phyloP scores from a whole-genome alignment of 805 yeast genomes.

The Brettanomyces anomalus region DNA sequence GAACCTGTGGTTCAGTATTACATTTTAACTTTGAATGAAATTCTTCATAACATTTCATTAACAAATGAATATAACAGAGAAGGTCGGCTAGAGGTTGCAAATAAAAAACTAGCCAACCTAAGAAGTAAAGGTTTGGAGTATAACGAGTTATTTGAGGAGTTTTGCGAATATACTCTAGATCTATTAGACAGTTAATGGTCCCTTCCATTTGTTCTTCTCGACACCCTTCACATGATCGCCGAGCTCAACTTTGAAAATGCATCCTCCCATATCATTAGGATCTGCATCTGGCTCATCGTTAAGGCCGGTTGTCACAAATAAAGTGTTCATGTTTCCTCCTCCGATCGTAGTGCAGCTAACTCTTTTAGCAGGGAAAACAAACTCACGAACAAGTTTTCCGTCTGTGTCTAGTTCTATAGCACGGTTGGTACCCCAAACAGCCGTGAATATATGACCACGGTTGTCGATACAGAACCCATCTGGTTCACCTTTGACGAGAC shows the following conservation, averaged over 20 bases:
- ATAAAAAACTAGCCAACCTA: slow-evolving; percentile 50
- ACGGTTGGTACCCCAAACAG: slow-evolving; percentile 54
- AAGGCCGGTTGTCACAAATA: slow-evolving; percentile 65
- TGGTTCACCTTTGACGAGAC: slow-evolving; percentile 46
- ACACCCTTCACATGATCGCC: slow-evolving; percentile 26
- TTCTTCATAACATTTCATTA: slow-evolving; percentile 36
- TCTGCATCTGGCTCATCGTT: slow-evolving; percentile 18
- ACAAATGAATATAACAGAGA: slow-evolving; percentile 44
- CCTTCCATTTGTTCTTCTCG: slow-evolving; percentile 20
- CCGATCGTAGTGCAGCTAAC: slow-evolving; percentile 63
- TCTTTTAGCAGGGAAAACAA: slow-evolving; percentile 48
- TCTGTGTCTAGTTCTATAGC: slow-evolving; percentile 43
- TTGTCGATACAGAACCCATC: slow-evolving; percentile 67
- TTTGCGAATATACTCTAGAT: slow-evolving; percentile 35
- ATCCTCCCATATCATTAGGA: slow-evolving; percentile 48
- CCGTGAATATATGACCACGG: slow-evolving; percentile 48
- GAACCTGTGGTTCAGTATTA: slow-evolving; percentile 52
- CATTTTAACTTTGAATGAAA: slow-evolving; percentile 36
- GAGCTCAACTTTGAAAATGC: slow-evolving; percentile 39
- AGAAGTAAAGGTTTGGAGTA: slow-evolving; percentile 58
- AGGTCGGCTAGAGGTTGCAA: slow-evolving; percentile 49
- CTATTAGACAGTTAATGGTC: slow-evolving; percentile 1
- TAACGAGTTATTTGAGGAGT: slow-evolving; percentile 64
- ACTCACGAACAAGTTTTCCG: slow-evolving; percentile 45
- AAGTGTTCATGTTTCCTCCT: slow-evolving; percentile 46